phyloP scores from a whole-genome alignment of 1,284 basidiomycete species.

The Naganishia sp. region DNA sequence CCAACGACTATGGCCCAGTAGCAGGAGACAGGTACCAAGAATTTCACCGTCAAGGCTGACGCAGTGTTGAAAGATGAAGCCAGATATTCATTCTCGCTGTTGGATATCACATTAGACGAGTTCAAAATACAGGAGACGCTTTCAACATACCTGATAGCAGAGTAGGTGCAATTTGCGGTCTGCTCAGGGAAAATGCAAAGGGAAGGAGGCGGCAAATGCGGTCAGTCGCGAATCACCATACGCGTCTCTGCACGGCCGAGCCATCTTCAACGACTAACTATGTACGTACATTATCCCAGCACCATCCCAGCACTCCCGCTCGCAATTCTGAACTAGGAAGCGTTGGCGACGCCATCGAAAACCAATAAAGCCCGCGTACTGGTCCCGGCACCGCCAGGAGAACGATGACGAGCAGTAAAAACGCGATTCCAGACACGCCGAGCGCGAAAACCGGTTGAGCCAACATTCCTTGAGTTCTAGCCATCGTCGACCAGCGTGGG shows the following conservation, averaged over 20 bases:
- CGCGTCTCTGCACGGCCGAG: no score
- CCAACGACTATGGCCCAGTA: constrained; percentile 50
- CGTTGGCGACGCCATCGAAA: constrained; percentile 37
- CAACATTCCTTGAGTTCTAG: constrained; percentile 1
- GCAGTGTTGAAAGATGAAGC: constrained; percentile 44
- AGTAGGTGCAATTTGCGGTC: constrained; percentile 51
- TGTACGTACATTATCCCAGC: constrained; percentile 41
- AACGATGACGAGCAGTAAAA: constrained; percentile 47
- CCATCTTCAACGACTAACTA: not conserved
- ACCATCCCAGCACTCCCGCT: constrained; percentile 49
- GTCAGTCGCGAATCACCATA: constrained; percentile 9
- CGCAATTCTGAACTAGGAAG: constrained; percentile 36
- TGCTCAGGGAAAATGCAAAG: constrained; percentile 8
- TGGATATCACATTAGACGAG: not conserved
- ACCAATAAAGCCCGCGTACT: constrained; percentile 50
- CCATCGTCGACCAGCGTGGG: no score
- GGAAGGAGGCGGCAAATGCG: not conserved
- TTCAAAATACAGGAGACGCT: not conserved
- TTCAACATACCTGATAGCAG: constrained; percentile 43
- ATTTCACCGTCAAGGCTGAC: constrained; percentile 45
- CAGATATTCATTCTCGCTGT: constrained; percentile 45
- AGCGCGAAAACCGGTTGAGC: constrained; percentile 43
- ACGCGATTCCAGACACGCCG: constrained; percentile 41
- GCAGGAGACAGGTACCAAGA: constrained; percentile 47
- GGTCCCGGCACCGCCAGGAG: constrained; percentile 49